Evolutionary conservation across 805 yeast species (phyloP).

Genomic region (Cyberlindnera amylophila): DNA sequence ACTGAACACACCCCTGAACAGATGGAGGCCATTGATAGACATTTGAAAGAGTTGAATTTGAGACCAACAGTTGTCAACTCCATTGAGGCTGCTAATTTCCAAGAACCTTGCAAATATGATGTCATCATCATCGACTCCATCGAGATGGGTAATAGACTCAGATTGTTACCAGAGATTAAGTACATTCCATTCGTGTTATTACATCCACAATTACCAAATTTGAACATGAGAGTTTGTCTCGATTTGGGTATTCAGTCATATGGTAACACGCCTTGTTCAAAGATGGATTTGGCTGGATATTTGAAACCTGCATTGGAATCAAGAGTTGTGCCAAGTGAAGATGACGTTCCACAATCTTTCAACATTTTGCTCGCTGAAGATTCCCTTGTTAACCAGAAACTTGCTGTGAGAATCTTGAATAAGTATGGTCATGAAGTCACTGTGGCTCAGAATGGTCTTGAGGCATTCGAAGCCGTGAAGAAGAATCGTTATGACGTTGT

Average conservation of each 20-base stretch:
- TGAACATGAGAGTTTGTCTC: slow-evolving; percentile 76
- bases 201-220: slow-evolving; percentile 70
- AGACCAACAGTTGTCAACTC: slow-evolving; percentile 54
- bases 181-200: slow-evolving; percentile 80
- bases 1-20: slow-evolving; percentile 55
- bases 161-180: slow-evolving; percentile 71
- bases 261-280: slow-evolving; percentile 85
- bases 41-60: slow-evolving; percentile 52
- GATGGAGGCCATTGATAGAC: slow-evolving; percentile 43
- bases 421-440: slow-evolving; percentile 81
- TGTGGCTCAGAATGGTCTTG: slow-evolving; percentile 83
- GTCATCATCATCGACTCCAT: slow-evolving; percentile 83
- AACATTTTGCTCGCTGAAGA: slow-evolving; percentile 81
- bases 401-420: slow-evolving; percentile 80
- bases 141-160: slow-evolving; percentile 64
- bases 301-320: slow-evolving; percentile 83
- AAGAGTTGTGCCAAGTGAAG: slow-evolving; percentile 72
- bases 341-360: slow-evolving; percentile 73
- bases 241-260: slow-evolving; percentile 85
- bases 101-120: slow-evolving; percentile 57
- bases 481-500: slow-evolving; percentile 71
- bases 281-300: slow-evolving; percentile 76
- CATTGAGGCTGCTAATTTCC: slow-evolving; percentile 48
- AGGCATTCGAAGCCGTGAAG: slow-evolving; percentile 74
- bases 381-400: slow-evolving; percentile 80